phyloP scores from a whole-genome alignment of 805 yeast genomes.

The Candida nitratophila region DNA sequence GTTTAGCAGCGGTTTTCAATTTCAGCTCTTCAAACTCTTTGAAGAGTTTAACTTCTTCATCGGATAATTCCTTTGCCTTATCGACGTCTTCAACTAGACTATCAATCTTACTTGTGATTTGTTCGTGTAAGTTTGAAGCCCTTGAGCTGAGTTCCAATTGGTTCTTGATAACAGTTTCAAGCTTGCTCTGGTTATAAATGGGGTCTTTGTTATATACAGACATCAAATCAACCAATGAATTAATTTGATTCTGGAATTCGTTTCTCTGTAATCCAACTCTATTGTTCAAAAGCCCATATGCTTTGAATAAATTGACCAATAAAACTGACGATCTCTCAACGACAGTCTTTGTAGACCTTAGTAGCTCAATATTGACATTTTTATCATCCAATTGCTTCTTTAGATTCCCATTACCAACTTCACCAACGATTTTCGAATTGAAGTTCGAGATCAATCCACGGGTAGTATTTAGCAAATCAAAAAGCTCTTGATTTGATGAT shows the following conservation, averaged over 20 bases:
- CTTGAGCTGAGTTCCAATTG: too few species aligned
- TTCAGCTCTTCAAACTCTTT: too few species aligned
- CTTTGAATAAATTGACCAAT: not conserved
- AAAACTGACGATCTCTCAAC: not conserved
- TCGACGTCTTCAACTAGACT: too few species aligned
- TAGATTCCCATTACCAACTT: not conserved
- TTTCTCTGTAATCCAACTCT: not conserved
- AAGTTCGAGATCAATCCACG: not conserved
- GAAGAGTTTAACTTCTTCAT: too few species aligned
- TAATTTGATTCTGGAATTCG: not conserved
- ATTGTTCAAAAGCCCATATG: not conserved
- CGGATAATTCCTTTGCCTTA: too few species aligned
- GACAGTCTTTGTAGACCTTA: not conserved
- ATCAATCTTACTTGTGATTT: too few species aligned
- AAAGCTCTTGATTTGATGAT: not conserved
- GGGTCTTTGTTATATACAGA: too few species aligned
- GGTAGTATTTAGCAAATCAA: not conserved
- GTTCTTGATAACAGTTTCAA: constrained; percentile 46
- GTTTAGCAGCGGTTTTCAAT: too few species aligned
- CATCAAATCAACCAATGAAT: not conserved
- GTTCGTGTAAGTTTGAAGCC: too few species aligned
- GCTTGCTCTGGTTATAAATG: constrained; percentile 26
- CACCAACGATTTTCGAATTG: not conserved
- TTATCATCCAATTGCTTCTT: not conserved
- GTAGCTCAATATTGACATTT: not conserved